These are phyloP conservation scores for Ammopiptanthus mongolicus DNA, from an alignment of 306 rosid genomes.

Conservation along the genomic window DNA sequence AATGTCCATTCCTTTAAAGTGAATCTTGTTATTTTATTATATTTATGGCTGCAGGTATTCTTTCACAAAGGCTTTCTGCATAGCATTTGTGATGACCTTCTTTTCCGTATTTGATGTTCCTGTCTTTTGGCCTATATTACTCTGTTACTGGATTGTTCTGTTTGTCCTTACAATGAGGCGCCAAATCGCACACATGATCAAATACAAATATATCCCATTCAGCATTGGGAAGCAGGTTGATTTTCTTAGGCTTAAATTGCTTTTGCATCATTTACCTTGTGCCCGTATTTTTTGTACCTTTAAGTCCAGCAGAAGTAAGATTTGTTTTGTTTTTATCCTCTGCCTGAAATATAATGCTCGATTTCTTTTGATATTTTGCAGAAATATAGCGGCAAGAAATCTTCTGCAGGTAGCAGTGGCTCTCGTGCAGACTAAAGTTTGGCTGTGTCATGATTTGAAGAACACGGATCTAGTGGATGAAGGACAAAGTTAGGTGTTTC, in stretches of 20 bases:
- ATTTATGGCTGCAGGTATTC: constrained; percentile 61
- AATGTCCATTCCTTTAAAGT: not conserved
- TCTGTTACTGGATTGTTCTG: constrained; percentile 85
- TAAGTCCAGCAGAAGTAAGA: not conserved
- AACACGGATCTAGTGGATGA: constrained; percentile 18
- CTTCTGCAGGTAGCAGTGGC: constrained; percentile 41
- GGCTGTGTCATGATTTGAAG: constrained; percentile 5
- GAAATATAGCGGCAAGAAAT: constrained; percentile 44
- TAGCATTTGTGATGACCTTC: constrained; percentile 86
- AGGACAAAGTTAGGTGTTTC: constrained; percentile 28
- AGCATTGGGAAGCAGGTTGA: constrained; percentile 82
- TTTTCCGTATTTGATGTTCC: constrained; percentile 88
- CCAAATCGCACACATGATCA: constrained; percentile 91
- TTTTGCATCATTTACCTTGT: not conserved
- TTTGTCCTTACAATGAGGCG: constrained; percentile 92
- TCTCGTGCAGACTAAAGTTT: constrained; percentile 40
- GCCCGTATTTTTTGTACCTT: not conserved
- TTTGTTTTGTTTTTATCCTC: not conserved
- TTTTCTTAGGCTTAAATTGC: not conserved
- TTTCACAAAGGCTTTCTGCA: constrained; percentile 80
- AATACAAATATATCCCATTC: constrained; percentile 77
- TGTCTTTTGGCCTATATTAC: constrained; percentile 91
- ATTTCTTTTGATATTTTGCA: constrained; percentile 18
- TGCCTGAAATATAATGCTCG: not conserved
- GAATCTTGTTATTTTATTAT: too few relatives aligned